Evolutionary conservation across 169 alveolate species (phyloP), one percentile per base, ranked within the genome.

Genomic region (Cryptosporidium canis): DNA sequence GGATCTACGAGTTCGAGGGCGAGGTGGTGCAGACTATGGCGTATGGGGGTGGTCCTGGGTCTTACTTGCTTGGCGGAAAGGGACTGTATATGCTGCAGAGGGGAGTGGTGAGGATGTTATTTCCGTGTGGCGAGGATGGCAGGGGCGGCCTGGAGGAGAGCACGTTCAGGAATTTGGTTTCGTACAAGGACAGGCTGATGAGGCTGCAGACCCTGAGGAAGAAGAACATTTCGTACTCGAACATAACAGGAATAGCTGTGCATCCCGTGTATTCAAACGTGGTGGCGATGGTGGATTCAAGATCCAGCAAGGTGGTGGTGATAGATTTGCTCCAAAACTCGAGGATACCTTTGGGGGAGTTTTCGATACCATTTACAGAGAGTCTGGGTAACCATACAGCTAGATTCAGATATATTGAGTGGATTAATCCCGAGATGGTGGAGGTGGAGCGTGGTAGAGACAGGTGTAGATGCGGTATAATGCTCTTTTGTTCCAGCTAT

Each of bases 351-450:
- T 48, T 77, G 47, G 53, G 64, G 11, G 87, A 77, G 18, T 77
- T 77, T 44, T 58, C 87, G n/a, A 77, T 77, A 27, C 87, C 87
- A 37, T 55, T 77, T 77, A 43, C 72, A 58, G 87, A 77, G 64
- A 44, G 77, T 61, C 9, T 77, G 31, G 64, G 64, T 11, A 77
- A 61, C 39, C 51, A 24, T 33, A 70, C 84, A 55, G 31, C 29
- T 27, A 77, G 87, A 61, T 77, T 55, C 58, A 35, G 87, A 0
- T 61, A 58, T 27, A 55, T 77, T 2, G 77, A 77, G 24, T 77
- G 87, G 87, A 63, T 77, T 18, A 55, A 27, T 24, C 72, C 61
- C n/a, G 39, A 33, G 21, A 18, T 37, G 9, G 33, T 39, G 12
- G 29, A 77, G 24, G 44, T 7, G 7, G 64, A 61, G n/a, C 44